Evolutionary conservation across 257 asterid species (phyloP), one percentile per base, ranked within the genome.

Genomic region (Nemophila menziesii): DNA sequence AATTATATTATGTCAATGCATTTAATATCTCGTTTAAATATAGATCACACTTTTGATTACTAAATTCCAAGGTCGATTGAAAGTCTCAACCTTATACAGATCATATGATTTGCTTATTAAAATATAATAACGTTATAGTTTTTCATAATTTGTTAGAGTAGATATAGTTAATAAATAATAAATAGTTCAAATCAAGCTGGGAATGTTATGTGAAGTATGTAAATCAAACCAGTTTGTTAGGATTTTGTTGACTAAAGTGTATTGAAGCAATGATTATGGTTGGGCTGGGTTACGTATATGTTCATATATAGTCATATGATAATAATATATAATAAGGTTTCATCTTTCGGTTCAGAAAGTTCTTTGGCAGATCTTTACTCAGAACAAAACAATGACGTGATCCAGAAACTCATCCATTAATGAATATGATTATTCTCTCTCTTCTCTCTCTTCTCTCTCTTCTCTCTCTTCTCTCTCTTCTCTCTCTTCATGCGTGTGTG

Each of bases 241-340:
- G 89, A 82, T 79, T 62, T 71, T 39, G 89, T 82, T 82, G 92
- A 79, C 87, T 64, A 64, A 56, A 54, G 50, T 33, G 56, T 73
- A 63, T 54, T 23, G 72, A 78, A 75, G 75, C 74, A 75, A 73
- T 83, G 78, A 65, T 68, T 73, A 73, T 82, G 78, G 92, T 74
- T 82, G 62, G 62, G 51, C 40, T 60, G 69, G 62, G 51, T 67
- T 73, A 62, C 62, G 72, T 61, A 56, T 56, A 52, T 48, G 43
- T 49, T 51, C 44, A 20, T 44, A 43, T 48, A 48, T 52, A 37
- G 17, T 43, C n/a, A 48, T 48, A 46, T 39, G 23, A 16, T 37
- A 17, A 8, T 16, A 17, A 24, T 55, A 29, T 62, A 38, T 33
- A 42, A 2, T 2, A 46, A 50, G 67, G 29, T 18, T 52, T 50